phyloP scores from a whole-genome alignment of 371 early-diverging fungal genomes.

The Saksenaea oblongispora region DNA sequence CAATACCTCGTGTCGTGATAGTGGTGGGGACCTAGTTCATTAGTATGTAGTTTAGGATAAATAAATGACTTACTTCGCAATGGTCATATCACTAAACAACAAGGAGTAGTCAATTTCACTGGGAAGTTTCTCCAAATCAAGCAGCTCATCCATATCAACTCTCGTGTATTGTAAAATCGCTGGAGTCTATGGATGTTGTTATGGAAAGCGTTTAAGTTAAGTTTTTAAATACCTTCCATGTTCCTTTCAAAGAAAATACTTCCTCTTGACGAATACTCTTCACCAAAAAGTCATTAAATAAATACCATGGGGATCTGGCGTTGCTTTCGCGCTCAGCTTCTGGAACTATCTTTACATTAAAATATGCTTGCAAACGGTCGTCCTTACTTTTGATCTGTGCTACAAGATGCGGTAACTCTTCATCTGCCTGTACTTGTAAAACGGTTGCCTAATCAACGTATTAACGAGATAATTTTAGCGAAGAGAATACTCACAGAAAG shows the following conservation, averaged over 20 bases:
- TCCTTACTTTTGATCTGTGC: conserved; percentile 67
- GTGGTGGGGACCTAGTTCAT: conserved; percentile 43
- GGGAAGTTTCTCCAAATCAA: conserved; percentile 38
- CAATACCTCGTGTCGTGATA: conserved; percentile 54
- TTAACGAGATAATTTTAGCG: not conserved
- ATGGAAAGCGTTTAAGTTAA: not conserved
- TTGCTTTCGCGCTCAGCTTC: conserved; percentile 32
- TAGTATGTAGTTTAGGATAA: conserved; percentile 18
- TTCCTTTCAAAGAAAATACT: conserved; percentile 64
- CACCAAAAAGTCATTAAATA: conserved; percentile 95
- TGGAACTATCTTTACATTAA: conserved; percentile 19
- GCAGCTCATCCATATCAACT: conserved; percentile 46
- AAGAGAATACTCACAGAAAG: conserved; percentile 43
- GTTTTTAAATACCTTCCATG: conserved; percentile 68
- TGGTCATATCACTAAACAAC: conserved; percentile 45
- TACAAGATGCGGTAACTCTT: conserved; percentile 74
- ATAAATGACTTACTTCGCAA: conserved; percentile 34
- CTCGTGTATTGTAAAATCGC: conserved; percentile 72
- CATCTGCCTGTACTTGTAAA: conserved; percentile 62
- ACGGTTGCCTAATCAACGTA: conserved; percentile 55
- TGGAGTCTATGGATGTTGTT: conserved; percentile 46
- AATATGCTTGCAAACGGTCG: not conserved
- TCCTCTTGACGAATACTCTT: conserved; percentile 71
- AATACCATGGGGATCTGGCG: conserved; percentile 70
- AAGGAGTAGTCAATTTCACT: conserved; percentile 46